Conservation (phyloP, 331 rosid species). For the Cucumis variabilis region DNA sequence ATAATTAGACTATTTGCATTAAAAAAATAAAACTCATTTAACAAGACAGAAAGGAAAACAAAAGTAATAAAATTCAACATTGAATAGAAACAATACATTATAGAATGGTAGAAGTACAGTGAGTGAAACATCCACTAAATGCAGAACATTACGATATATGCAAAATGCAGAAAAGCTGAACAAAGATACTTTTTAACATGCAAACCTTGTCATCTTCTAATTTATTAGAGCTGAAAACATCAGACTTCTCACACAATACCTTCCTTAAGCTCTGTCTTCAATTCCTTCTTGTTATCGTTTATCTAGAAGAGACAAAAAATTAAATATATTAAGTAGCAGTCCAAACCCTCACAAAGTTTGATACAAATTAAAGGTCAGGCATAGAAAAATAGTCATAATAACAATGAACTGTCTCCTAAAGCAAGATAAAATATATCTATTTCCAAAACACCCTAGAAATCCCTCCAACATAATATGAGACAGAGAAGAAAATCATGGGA, state of each 20-base stretch:
- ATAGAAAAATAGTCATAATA: constrained; percentile 35
- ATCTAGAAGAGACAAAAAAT: constrained; percentile 46
- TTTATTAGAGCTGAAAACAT: constrained; percentile 72
- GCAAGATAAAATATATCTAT: constrained; percentile 73
- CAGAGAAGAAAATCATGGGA: constrained; percentile 37
- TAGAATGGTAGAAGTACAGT: background rate
- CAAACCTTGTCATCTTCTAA: constrained; percentile 81
- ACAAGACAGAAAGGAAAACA: background rate
- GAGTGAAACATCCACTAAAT: background rate
- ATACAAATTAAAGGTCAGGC: constrained; percentile 42
- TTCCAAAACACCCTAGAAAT: constrained; percentile 51
- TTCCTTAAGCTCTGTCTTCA: constrained; percentile 81
- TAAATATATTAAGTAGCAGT: background rate
- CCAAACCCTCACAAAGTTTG: background rate
- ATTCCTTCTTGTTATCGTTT: constrained; percentile 78
- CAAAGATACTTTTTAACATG: background rate
- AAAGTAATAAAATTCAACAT: background rate
- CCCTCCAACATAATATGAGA: constrained; percentile 50
- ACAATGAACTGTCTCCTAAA: constrained; percentile 47
- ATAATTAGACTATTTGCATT: background rate
- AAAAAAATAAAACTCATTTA: background rate
- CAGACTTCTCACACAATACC: constrained; percentile 83
- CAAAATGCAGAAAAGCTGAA: background rate
- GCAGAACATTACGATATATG: background rate
- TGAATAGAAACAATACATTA: background rate